phyloP scores from a whole-genome alignment of 2,329 filamentous ascomycete species.

The Pseudophaeomoniella oleicola region DNA sequence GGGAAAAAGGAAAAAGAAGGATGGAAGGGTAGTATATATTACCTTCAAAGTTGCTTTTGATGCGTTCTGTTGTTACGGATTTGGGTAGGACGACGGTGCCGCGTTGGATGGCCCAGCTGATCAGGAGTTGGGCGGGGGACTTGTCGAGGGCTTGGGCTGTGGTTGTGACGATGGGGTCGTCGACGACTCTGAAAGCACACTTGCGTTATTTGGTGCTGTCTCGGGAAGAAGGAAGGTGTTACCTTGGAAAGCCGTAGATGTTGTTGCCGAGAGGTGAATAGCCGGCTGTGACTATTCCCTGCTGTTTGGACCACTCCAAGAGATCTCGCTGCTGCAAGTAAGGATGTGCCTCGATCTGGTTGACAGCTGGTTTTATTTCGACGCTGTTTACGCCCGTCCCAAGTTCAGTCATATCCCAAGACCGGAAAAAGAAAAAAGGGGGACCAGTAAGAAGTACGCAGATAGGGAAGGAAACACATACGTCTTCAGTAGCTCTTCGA shows the following conservation, averaged over 20 bases:
- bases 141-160: slow-evolving; percentile 22
- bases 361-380: slow-evolving; percentile 40
- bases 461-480: slow-evolving; percentile 6
- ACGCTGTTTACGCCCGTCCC: too few species aligned
- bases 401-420: neutral
- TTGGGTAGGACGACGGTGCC: slow-evolving; percentile 41
- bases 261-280: slow-evolving; percentile 49
- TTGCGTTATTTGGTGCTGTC: too few species aligned
- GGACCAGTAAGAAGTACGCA: too few species aligned
- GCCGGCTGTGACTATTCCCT: slow-evolving; percentile 46
- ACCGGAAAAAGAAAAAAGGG: too few species aligned
- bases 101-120: slow-evolving; percentile 38
- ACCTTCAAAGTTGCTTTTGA: slow-evolving; percentile 34
- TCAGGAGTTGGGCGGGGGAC: slow-evolving; percentile 19
- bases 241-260: slow-evolving; percentile 17
- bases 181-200: slow-evolving; percentile 16
- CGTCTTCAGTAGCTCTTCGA: slow-evolving; percentile 7
- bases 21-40: slow-evolving; percentile 2
- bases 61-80: slow-evolving; percentile 37
- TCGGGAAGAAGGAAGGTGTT: too few species aligned
- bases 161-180: slow-evolving; percentile 22
- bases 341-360: slow-evolving; percentile 57
- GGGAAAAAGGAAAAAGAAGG: too few species aligned
- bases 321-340: slow-evolving; percentile 49
- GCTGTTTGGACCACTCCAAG: slow-evolving; percentile 39